phyloP scores from a whole-genome alignment of 805 yeast genomes.

The Wickerhamiella dianesei region DNA sequence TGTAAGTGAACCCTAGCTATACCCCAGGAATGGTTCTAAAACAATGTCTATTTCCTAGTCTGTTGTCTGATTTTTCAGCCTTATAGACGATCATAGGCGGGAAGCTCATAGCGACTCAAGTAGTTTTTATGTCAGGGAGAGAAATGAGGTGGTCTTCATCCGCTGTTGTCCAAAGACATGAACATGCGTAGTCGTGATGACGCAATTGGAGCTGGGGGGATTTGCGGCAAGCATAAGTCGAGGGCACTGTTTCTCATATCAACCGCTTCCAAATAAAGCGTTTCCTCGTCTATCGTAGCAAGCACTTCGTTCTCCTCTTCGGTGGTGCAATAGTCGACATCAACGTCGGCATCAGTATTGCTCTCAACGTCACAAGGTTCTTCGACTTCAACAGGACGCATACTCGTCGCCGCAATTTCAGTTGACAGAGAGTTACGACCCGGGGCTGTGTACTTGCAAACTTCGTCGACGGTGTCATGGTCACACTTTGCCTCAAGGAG shows the following conservation, averaged over 20 bases:
- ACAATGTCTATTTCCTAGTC: too few relatives aligned
- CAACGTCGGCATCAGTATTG: too few relatives aligned
- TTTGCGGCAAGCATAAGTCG: background rate
- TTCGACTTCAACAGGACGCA: background rate
- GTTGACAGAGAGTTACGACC: too few relatives aligned
- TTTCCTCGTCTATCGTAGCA: background rate
- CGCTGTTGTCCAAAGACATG: background rate
- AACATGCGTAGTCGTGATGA: background rate
- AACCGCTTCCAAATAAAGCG: background rate
- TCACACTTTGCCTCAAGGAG: background rate
- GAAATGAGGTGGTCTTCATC: too few relatives aligned
- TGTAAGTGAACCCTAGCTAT: too few relatives aligned
- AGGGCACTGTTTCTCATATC: background rate
- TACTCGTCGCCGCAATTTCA: slow-evolving; percentile 1
- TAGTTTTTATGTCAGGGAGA: too few relatives aligned
- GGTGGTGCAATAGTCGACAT: too few relatives aligned
- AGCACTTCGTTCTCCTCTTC: background rate
- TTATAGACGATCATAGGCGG: too few relatives aligned
- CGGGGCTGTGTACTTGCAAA: background rate
- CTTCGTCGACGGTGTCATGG: background rate
- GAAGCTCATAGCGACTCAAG: too few relatives aligned
- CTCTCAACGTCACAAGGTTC: too few relatives aligned
- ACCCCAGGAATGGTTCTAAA: too few relatives aligned
- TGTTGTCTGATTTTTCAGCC: too few relatives aligned
- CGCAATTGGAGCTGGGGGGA: background rate